These are phyloP conservation scores for Kwoniella sp. DNA, from an alignment of 768 basidiomycete genomes.

Conservation along the genomic window DNA sequence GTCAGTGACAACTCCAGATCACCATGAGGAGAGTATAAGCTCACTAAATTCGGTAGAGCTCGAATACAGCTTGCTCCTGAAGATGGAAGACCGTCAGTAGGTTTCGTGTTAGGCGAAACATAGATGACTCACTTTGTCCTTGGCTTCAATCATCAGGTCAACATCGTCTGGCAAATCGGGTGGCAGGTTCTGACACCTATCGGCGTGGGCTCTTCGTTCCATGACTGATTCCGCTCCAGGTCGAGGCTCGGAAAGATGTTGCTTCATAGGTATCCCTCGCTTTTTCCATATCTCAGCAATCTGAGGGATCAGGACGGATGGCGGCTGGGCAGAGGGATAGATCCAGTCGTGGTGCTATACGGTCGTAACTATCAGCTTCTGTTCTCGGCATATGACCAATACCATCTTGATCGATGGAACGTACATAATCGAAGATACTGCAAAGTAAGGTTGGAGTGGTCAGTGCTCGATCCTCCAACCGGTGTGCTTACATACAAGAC, in stretches of 20 bases:
- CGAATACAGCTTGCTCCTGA: constrained; percentile 90
- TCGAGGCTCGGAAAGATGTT: constrained; percentile 89
- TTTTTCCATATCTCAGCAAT: constrained; percentile 73
- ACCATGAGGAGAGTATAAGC: constrained; percentile 7
- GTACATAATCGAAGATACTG: constrained; percentile 52
- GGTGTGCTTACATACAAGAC: constrained; percentile 1
- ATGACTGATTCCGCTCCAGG: constrained; percentile 78
- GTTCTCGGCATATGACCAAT: neutral
- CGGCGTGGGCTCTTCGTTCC: constrained; percentile 84
- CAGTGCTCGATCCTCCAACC: constrained; percentile 1
- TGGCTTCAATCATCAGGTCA: constrained; percentile 82
- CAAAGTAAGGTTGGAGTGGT: constrained; percentile 1
- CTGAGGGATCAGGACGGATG: constrained; percentile 67
- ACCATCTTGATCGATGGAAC: no score
- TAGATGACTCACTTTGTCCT: constrained; percentile 46
- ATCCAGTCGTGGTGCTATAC: constrained; percentile 75
- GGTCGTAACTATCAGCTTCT: constrained; percentile 55
- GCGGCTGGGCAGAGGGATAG: constrained; percentile 59
- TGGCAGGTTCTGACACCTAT: constrained; percentile 73
- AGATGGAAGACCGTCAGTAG: constrained; percentile 68
- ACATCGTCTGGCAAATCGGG: constrained; percentile 57
- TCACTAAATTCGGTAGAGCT: constrained; percentile 74
- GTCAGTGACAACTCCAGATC: neutral
- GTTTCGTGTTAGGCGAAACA: no score
- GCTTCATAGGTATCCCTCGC: constrained; percentile 83